Evolutionary conservation across 106 monocot genomes (phyloP).

Genomic region (Dactylorhiza incarnata): DNA sequence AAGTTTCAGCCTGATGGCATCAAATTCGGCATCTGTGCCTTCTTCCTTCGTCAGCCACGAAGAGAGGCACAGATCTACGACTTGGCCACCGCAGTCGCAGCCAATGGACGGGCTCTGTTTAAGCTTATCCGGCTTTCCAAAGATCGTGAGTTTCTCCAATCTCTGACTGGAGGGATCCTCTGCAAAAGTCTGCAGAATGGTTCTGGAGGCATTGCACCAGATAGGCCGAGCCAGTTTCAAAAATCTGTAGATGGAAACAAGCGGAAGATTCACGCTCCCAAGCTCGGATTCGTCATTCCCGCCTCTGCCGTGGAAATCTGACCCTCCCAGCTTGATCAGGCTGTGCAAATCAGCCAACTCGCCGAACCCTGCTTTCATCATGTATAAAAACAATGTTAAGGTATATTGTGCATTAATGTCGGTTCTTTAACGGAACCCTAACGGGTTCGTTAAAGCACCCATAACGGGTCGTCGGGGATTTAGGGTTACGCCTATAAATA

Average conservation of each 20-base stretch:
- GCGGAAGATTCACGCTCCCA: slow-evolving; percentile 59
- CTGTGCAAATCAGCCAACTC: slow-evolving; percentile 65
- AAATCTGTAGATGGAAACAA: slow-evolving; percentile 40
- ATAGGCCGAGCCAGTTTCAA: slow-evolving; percentile 60
- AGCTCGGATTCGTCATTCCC: slow-evolving; percentile 73
- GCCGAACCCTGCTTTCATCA: slow-evolving; percentile 41
- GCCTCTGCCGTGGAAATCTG: slow-evolving; percentile 88
- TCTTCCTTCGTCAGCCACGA: slow-evolving; percentile 50
- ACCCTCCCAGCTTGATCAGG: slow-evolving; percentile 87
- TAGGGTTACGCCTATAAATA: too few species aligned
- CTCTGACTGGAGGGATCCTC: slow-evolving; percentile 43
- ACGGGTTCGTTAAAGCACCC: too few species aligned
- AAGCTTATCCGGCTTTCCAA: slow-evolving; percentile 30
- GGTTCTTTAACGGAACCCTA: too few species aligned
- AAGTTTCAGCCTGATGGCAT: slow-evolving; percentile 39
- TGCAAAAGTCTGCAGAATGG: slow-evolving; percentile 36
- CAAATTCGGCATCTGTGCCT: slow-evolving; percentile 31
- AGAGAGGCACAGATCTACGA: slow-evolving; percentile 29
- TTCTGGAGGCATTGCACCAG: slow-evolving; percentile 66
- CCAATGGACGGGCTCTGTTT: slow-evolving; percentile 3
- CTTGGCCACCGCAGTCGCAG: slow-evolving; percentile 4
- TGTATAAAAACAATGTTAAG: too few species aligned
- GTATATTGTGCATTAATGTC: too few species aligned
- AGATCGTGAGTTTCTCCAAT: slow-evolving; percentile 43
- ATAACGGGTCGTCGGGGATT: too few species aligned